Base-by-base conservation (phyloP, 2,329 filamentous ascomycete genomes). In the Dendryphion nanum region DNA sequence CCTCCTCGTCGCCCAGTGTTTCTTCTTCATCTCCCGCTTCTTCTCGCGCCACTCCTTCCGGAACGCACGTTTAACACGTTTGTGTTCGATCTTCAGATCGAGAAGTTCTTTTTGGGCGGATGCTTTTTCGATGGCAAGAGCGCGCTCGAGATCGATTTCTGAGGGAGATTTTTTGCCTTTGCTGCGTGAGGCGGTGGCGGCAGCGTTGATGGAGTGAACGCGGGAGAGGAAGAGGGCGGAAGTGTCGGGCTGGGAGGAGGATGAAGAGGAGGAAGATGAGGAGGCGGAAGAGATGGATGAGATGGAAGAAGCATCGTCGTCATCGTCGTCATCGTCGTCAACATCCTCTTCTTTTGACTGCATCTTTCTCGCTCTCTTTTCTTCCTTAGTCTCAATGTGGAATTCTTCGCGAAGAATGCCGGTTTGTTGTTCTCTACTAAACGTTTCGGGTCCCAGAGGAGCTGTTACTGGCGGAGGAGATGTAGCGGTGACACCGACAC, bases 151-250 rank as follows among this genome's bases (percentile, higher is more conserved):
- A 4, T 45, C 44, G 14, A 62, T 53, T 17, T 53, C 45, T 24
- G 43, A 29, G 6, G 39, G 24, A 6, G 33, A 30, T 30, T 59
- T 59, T 29, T 57, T 59, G 34, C 59, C 59, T 34, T 57, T 57
- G 5, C 36, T 18, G 12, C 37, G 36, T 1, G 55, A 40, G 6
- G 45, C 21, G 6, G 43, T 39, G 15, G 54, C 51, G 7, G 41
- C 24, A 7, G 40, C 36, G 26, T 62, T 49, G 38, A 64, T 59
- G 3, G 48, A 45, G 19, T 40, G 51, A 32, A 60, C 33, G 26
- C 56, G 51, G 8, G 8, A 13, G 6, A 20, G 44, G 18, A 37
- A 40, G n/a, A 48, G 36, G 6, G 44, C 39, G 12, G 53, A 45
- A 18, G 37, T 35, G 33, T 51, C 40, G 2, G 39, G 37, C 5